A percentile compares a stretch with the other conserved stretches of the same genome.
Conservation (phyloP, 257 asterid genomes). For the Solanum boliviense region DNA sequence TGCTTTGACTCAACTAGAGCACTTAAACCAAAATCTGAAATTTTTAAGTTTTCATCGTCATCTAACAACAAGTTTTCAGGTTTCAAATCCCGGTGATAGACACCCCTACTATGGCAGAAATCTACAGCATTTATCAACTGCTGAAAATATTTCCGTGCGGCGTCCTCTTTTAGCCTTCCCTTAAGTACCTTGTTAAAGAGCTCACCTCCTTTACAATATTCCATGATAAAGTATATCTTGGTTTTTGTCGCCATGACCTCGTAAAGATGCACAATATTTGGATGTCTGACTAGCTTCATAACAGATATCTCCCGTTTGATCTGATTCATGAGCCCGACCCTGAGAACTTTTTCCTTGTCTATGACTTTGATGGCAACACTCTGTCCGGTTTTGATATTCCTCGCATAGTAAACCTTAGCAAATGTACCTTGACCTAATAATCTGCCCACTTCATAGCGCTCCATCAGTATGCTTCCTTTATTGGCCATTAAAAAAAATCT, state of each 20-base stretch:
- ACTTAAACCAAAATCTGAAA: constrained; percentile 78
- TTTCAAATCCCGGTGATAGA: constrained; percentile 75
- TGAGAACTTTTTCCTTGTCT: constrained; percentile 50
- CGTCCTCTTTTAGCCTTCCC: constrained; percentile 58
- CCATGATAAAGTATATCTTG: constrained; percentile 70
- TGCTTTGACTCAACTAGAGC: constrained; percentile 55
- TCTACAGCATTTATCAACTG: constrained; percentile 66
- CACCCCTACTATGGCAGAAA: constrained; percentile 79
- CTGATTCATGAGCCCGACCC: constrained; percentile 47
- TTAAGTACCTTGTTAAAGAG: constrained; percentile 55
- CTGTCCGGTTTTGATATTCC: constrained; percentile 51
- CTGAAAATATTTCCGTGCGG: constrained; percentile 46
- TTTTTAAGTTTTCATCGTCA: constrained; percentile 50
- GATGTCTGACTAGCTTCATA: constrained; percentile 67
- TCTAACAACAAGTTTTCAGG: constrained; percentile 71
- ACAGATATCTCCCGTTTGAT: constrained; percentile 65
- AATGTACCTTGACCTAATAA: constrained; percentile 79
- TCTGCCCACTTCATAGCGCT: constrained; percentile 64
- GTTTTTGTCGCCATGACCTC: constrained; percentile 90
- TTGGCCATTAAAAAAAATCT: constrained; percentile 35
- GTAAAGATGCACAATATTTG: constrained; percentile 49
- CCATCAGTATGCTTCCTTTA: constrained; percentile 39
- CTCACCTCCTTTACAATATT: constrained; percentile 78
- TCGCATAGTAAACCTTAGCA: constrained; percentile 61
- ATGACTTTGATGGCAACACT: constrained; percentile 70